These are phyloP conservation scores for Aspergillus thermomutatus DNA, from an alignment of 2,329 filamentous ascomycete species.

Conservation along the genomic window DNA sequence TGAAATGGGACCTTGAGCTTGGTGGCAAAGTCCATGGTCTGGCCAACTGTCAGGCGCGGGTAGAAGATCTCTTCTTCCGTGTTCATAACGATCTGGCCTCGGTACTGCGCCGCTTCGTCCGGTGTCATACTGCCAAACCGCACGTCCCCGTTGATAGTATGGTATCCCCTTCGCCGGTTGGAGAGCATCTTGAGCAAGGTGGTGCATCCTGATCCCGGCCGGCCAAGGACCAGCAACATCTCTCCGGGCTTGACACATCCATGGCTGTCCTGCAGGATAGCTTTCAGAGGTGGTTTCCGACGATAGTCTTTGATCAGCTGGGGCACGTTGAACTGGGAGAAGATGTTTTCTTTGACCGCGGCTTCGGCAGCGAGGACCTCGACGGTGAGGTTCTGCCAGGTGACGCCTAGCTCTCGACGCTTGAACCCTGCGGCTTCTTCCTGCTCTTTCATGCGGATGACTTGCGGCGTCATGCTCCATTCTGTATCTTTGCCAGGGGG, in stretches of 20 bases:
- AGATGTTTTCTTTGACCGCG: conserved; percentile 61
- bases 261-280: conserved; percentile 61
- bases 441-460: conserved; percentile 41
- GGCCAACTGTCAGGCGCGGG: conserved; percentile 47
- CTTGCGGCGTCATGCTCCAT: conserved; percentile 49
- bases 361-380: conserved; percentile 59
- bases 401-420: conserved; percentile 54
- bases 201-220: conserved; percentile 67
- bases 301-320: conserved; percentile 50
- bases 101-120: conserved; percentile 45
- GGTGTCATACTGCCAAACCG: conserved; percentile 48
- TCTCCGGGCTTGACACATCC: conserved; percentile 71
- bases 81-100: conserved; percentile 57
- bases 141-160: conserved; percentile 56
- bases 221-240: conserved; percentile 66
- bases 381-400: conserved; percentile 62
- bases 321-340: conserved; percentile 55
- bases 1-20: conserved; percentile 66
- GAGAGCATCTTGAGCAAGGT: conserved; percentile 66
- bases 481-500: conserved; percentile 30
- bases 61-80: conserved; percentile 52
- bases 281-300: conserved; percentile 56
- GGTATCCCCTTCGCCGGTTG: conserved; percentile 60
- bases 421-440: conserved; percentile 46
- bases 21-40: conserved; percentile 57